A percentile compares a stretch with the other conserved stretches of the same genome.
Conservation (phyloP, 192 early-diverging fungal genomes). For the Coemansia sp. region DNA sequence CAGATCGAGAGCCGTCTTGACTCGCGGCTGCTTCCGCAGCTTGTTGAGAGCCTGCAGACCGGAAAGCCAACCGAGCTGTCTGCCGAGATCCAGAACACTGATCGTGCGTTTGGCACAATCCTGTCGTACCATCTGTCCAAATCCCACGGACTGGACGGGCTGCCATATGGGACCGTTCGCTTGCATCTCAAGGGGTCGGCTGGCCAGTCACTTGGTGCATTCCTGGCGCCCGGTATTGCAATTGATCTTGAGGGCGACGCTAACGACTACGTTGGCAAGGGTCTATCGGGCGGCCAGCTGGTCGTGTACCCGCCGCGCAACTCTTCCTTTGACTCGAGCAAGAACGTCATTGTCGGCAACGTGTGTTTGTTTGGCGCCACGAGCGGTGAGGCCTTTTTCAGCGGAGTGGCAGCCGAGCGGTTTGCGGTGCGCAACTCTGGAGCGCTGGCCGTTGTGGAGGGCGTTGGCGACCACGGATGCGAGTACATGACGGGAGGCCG, state of each 20-base stretch:
- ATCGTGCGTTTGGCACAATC: slow-evolving; percentile 92
- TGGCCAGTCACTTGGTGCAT: slow-evolving; percentile 95
- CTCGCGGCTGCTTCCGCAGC: slow-evolving; percentile 83
- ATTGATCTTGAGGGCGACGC: slow-evolving; percentile 96
- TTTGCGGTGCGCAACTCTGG: slow-evolving; percentile 99
- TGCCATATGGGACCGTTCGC: slow-evolving; percentile 86
- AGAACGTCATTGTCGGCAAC: slow-evolving; percentile 96
- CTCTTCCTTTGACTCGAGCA: slow-evolving; percentile 73
- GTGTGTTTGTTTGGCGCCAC: slow-evolving; percentile 98
- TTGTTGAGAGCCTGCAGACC: slow-evolving; percentile 67
- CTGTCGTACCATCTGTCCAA: slow-evolving; percentile 88
- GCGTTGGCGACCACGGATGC: slow-evolving; percentile 97
- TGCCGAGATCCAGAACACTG: slow-evolving; percentile 84
- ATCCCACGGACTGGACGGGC: slow-evolving; percentile 73
- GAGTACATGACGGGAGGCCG: slow-evolving; percentile 99
- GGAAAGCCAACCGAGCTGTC: slow-evolving; percentile 61
- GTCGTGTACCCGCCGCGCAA: slow-evolving; percentile 88
- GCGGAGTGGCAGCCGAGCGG: slow-evolving; percentile 95
- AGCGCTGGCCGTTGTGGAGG: slow-evolving; percentile 92
- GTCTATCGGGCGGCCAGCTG: slow-evolving; percentile 90
- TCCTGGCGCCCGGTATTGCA: slow-evolving; percentile 85
- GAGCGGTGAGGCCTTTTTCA: slow-evolving; percentile 84
- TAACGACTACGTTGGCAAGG: slow-evolving; percentile 99
- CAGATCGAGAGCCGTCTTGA: slow-evolving; percentile 83
- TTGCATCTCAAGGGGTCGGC: slow-evolving; percentile 88